Base-by-base conservation (phyloP, 1,284 basidiomycete species). In the Coriolopsis trogii region DNA sequence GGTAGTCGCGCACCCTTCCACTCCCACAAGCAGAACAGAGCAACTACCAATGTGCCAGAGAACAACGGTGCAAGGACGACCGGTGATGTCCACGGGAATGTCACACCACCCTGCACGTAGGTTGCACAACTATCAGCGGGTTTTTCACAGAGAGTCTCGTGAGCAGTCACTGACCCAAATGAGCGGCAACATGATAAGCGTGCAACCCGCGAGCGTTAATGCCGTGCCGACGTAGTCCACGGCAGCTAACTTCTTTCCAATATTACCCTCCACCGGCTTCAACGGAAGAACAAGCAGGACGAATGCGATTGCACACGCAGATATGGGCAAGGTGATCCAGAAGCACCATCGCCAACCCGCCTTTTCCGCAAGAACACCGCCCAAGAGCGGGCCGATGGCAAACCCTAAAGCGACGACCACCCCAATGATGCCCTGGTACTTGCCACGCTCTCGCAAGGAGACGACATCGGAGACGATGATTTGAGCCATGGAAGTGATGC, bases 11-110 rank as follows among this genome's bases (percentile, higher is more conserved):
- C 84, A 1, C 84, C 74, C 63, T 82, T 85, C 77, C 83, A 85
- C 69, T 93, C 89, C 77, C 87, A 89, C 15, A 85, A 44, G 43
- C 87, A 79, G 66, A 91, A 92, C 1, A 87, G 49, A 0, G 62
- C 69, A 9, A 84, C 67, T 1, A 87, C 73, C 2, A 80, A 56
- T 10, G 82, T 56, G 0, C 88, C 86, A 0, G 82, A 76, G 39
- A 80, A 68, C 2, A 91, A 68, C 0, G 85, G 81, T 1, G 76
- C 85, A 16, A 90, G 69, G 12, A 90, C 83, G 0, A 81, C 70
- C 0, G 82, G 76, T 0, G 86, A 88, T 6, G 67, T 71, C 86
- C 87, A 89, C 4, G 85, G 78, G 59, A 87, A 87, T 2, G 81
- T 82, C 0, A 84, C 76, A 3, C 87, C 87, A 21, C 85, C 87